Evolutionary conservation across 768 basidiomycete genomes (phyloP).

Genomic region (Melanogaster broomeanus): DNA sequence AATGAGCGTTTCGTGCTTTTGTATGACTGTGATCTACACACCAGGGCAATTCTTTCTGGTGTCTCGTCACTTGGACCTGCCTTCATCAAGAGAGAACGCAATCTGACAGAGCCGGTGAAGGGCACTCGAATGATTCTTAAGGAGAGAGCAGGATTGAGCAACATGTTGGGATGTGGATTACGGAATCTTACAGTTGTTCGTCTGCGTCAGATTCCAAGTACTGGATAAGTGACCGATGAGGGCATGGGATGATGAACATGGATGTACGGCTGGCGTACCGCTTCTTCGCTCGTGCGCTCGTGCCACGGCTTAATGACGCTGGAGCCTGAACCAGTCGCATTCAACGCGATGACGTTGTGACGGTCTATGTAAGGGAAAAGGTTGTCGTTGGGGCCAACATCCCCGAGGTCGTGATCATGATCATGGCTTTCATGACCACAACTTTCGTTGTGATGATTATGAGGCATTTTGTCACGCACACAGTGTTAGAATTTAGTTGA

Average conservation of each 20-base stretch:
- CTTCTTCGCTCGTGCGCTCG: slow-evolving; percentile 65
- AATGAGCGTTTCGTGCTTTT: neutral
- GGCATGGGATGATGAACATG: slow-evolving; percentile 1
- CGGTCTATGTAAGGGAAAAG: slow-evolving; percentile 78
- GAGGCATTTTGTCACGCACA: slow-evolving; percentile 46
- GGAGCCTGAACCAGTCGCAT: slow-evolving; percentile 52
- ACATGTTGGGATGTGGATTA: neutral
- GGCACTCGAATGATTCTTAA: slow-evolving; percentile 79
- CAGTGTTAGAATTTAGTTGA: neutral
- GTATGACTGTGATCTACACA: slow-evolving; percentile 35
- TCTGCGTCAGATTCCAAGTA: slow-evolving; percentile 88
- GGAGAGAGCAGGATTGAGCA: slow-evolving; percentile 7
- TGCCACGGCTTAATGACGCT: slow-evolving; percentile 89
- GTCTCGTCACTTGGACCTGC: slow-evolving; percentile 81
- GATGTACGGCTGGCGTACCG: slow-evolving; percentile 43
- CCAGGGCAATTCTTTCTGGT: slow-evolving; percentile 69
- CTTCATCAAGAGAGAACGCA: slow-evolving; percentile 81
- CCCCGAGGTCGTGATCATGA: slow-evolving; percentile 53
- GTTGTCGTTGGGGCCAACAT: slow-evolving; percentile 62
- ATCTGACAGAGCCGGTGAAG: slow-evolving; percentile 84
- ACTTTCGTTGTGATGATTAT: slow-evolving; percentile 43
- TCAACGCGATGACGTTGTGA: slow-evolving; percentile 78
- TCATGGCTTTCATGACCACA: slow-evolving; percentile 63
- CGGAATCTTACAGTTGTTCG: slow-evolving; percentile 72
- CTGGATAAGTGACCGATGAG: slow-evolving; percentile 39